Evolutionary conservation across 306 rosid genomes (phyloP).

Genomic region (Lotus japonicus): DNA sequence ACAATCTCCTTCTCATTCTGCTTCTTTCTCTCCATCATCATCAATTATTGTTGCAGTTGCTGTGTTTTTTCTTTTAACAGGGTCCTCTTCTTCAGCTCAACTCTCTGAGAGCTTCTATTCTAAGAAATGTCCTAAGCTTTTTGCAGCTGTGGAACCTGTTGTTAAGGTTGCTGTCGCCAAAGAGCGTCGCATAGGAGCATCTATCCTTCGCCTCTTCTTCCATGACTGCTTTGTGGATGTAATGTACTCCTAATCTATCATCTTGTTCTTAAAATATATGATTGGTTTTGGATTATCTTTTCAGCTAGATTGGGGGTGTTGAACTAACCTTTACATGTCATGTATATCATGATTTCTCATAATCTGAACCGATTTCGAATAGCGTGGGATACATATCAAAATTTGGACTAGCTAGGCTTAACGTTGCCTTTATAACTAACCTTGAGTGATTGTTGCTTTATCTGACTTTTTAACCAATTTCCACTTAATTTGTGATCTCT

Average conservation of each 20-base stretch:
- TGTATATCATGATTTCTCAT: no score
- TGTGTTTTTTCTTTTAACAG: conserved; percentile 24
- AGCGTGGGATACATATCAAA: no score
- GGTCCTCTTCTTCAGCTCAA: conserved; percentile 38
- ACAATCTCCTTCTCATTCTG: conserved; percentile 14
- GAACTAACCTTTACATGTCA: neutral
- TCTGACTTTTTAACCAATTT: no score
- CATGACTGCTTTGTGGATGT: conserved; percentile 87
- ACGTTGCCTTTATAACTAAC: no score
- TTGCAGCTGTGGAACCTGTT: conserved; percentile 29
- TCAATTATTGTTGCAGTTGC: neutral
- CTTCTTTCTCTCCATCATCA: neutral
- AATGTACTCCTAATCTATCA: neutral
- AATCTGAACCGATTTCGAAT: no score
- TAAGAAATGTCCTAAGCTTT: conserved; percentile 50
- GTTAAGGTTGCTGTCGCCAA: conserved; percentile 48
- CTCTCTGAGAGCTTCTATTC: conserved; percentile 50
- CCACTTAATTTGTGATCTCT: no score
- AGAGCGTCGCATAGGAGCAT: conserved; percentile 70
- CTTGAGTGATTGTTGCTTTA: no score
- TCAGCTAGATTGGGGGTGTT: neutral
- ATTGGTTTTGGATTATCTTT: neutral
- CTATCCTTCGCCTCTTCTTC: conserved; percentile 72
- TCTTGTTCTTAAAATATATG: no score
- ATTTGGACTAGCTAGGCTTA: no score